These are phyloP conservation scores for Calocera viscosa DNA, from an alignment of 768 basidiomycete species.

Conservation along the genomic window DNA sequence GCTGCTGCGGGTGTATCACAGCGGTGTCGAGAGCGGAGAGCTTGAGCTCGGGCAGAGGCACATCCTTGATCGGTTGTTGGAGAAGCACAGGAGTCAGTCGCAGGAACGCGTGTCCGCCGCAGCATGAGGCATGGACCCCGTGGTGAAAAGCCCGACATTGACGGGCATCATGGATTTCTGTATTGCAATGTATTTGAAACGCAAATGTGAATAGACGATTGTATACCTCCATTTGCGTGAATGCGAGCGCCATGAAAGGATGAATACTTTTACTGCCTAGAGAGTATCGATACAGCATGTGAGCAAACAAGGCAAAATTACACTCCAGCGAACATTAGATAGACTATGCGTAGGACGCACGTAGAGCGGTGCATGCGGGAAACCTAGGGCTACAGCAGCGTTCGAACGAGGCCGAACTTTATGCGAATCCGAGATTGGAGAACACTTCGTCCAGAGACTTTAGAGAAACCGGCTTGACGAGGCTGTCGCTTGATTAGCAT, in stretches of 20 bases:
- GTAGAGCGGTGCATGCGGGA: not conserved
- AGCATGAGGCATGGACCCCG: not conserved
- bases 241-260: too few relatives aligned
- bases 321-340: constrained; percentile 5
- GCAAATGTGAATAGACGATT: not conserved
- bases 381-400: not conserved
- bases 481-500: constrained; percentile 32
- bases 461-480: constrained; percentile 94
- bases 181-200: constrained; percentile 1
- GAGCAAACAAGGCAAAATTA: not conserved
- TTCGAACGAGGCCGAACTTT: not conserved
- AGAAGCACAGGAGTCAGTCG: constrained; percentile 40
- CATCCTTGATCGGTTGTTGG: constrained; percentile 74
- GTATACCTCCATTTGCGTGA: not conserved
- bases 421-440: constrained; percentile 6
- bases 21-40: constrained; percentile 81
- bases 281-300: constrained; percentile 1
- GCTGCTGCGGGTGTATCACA: constrained; percentile 89
- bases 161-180: not conserved
- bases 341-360: not conserved
- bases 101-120: not conserved
- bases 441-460: constrained; percentile 70
- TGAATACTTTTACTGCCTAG: not conserved
- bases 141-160: not conserved
- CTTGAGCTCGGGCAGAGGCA: constrained; percentile 90